Conservation (phyloP, 2,329 filamentous ascomycete species). For the Penicillium sp. region DNA sequence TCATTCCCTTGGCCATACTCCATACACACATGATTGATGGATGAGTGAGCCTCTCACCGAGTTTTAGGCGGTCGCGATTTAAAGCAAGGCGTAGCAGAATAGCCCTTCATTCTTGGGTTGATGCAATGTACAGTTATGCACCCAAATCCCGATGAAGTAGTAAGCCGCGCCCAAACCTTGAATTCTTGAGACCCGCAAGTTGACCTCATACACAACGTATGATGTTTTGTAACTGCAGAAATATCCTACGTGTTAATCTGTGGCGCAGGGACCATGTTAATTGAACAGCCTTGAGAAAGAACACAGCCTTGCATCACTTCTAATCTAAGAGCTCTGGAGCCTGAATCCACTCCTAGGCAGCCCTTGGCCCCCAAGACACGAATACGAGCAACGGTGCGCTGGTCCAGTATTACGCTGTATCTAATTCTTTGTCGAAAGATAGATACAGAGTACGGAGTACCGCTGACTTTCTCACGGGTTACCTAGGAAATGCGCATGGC, state of each 20-base stretch:
- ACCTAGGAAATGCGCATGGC: no score
- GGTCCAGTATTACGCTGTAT: neutral
- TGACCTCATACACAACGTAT: conserved; percentile 2
- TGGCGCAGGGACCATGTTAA: conserved; percentile 4
- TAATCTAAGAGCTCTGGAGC: neutral
- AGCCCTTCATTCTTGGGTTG: neutral
- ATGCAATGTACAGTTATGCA: neutral
- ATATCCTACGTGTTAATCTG: neutral
- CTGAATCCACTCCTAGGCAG: conserved; percentile 4
- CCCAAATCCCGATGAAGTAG: neutral
- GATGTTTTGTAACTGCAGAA: neutral
- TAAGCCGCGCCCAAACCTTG: neutral
- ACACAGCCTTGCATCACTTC: conserved; percentile 6
- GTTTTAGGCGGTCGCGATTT: conserved; percentile 1
- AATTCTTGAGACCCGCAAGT: neutral
- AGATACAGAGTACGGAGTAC: neutral
- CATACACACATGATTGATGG: no score
- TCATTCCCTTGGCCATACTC: no score
- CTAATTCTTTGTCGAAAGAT: neutral
- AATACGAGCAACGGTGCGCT: conserved; percentile 4
- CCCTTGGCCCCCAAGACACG: conserved; percentile 3
- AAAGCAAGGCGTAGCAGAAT: neutral
- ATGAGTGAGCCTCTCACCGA: no score
- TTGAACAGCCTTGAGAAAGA: neutral
- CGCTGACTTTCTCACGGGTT: no score